Percentiles rank a stretch among this genome's conserved stretches.
phyloP scores from a whole-genome alignment of 2,329 filamentous ascomycete genomes.

The Ophiosphaerella narmari region DNA sequence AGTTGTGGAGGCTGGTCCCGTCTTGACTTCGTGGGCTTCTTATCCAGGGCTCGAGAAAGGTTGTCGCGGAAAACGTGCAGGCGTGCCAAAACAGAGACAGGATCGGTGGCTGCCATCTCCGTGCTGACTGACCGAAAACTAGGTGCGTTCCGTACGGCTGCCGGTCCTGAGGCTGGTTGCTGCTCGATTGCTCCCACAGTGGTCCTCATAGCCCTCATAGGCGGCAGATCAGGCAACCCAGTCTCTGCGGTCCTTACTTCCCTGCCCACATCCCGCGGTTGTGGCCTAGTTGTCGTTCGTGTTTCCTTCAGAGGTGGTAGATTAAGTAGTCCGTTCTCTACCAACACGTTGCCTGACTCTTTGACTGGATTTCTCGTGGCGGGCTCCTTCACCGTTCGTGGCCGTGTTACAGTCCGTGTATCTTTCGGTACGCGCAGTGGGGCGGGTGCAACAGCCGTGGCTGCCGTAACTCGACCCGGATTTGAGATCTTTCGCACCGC shows the following conservation, averaged over 20 bases:
- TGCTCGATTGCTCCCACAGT: slow-evolving; percentile 24
- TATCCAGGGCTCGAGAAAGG: slow-evolving; percentile 50
- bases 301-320: background rate
- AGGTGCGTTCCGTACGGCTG: slow-evolving; percentile 23
- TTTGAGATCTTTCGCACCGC: slow-evolving; percentile 44
- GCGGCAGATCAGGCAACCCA: slow-evolving; percentile 30
- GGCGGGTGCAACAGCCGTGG: slow-evolving; percentile 33
- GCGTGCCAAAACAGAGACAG: slow-evolving; percentile 51
- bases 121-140: slow-evolving; percentile 30
- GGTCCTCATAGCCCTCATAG: slow-evolving; percentile 26
- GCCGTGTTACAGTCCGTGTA: slow-evolving; percentile 30
- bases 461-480: slow-evolving; percentile 36
- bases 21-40: slow-evolving; percentile 39
- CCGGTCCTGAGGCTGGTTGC: slow-evolving; percentile 19
- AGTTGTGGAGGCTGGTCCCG: slow-evolving; percentile 58
- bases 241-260: slow-evolving; percentile 28
- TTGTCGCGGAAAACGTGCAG: slow-evolving; percentile 53
- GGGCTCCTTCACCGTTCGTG: slow-evolving; percentile 29
- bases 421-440: slow-evolving; percentile 37
- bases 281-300: too few species aligned
- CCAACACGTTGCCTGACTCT: slow-evolving; percentile 12
- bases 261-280: slow-evolving; percentile 4
- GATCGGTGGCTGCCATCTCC: slow-evolving; percentile 48
- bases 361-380: background rate
- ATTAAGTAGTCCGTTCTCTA: background rate